phyloP scores from a whole-genome alignment of 371 early-diverging fungal genomes.

The Parasitella parasitica region DNA sequence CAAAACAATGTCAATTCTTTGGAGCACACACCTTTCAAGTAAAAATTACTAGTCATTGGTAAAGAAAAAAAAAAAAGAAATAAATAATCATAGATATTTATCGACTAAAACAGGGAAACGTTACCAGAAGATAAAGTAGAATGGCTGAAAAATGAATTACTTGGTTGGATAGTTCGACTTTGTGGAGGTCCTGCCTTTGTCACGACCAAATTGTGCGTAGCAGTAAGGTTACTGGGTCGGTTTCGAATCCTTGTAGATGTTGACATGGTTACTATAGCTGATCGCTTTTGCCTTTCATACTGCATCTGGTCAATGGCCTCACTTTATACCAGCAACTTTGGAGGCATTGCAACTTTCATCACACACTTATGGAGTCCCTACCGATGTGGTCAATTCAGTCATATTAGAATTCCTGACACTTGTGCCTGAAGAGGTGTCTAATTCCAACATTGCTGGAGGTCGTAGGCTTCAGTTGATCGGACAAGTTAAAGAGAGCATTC shows the following conservation, averaged over 20 bases:
- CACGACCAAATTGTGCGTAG: constrained; percentile 70
- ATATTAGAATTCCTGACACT: constrained; percentile 75
- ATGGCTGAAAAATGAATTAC: constrained; percentile 64
- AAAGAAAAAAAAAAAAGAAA: neutral
- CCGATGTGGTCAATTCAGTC: constrained; percentile 40
- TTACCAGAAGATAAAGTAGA: constrained; percentile 60
- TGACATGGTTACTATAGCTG: constrained; percentile 41
- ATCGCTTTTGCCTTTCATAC: constrained; percentile 67
- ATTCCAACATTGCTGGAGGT: constrained; percentile 54
- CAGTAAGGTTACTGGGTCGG: constrained; percentile 55
- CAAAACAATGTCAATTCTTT: constrained; percentile 74
- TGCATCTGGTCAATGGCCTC: constrained; percentile 61
- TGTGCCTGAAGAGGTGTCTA: constrained; percentile 76
- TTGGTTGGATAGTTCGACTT: constrained; percentile 60
- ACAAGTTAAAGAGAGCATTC: constrained; percentile 48
- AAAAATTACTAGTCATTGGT: constrained; percentile 81
- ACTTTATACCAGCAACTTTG: constrained; percentile 57
- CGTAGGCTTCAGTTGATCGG: constrained; percentile 44
- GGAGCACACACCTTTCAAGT: constrained; percentile 85
- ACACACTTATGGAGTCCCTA: constrained; percentile 26
- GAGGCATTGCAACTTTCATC: constrained; percentile 48
- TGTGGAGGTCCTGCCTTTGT: constrained; percentile 67
- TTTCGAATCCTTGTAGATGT: neutral
- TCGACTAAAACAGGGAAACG: constrained; percentile 49
- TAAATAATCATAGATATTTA: neutral